Evolutionary conservation across 2,329 filamentous ascomycete species (phyloP).

Genomic region (Lithohypha guttulata): DNA sequence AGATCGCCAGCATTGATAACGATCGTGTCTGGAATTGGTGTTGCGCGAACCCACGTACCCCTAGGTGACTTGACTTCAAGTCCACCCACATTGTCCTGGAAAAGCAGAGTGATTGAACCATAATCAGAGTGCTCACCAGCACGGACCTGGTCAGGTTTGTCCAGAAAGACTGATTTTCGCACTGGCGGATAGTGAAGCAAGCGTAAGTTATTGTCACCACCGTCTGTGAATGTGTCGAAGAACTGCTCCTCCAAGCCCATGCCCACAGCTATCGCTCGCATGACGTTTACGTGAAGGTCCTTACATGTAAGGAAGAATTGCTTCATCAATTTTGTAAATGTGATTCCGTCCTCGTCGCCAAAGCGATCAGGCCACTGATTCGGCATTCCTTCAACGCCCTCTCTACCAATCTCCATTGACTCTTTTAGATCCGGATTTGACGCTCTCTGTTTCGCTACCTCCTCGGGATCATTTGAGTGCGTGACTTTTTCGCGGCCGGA

Average conservation of each 20-base stretch:
- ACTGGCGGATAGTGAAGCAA: constrained; percentile 69
- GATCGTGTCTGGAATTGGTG: constrained; percentile 67
- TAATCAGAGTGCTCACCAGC: constrained; percentile 69
- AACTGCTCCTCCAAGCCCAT: constrained; percentile 60
- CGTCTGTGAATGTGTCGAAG: constrained; percentile 66
- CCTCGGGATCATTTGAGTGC: constrained; percentile 42
- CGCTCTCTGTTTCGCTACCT: constrained; percentile 49
- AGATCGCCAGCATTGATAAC: constrained; percentile 86
- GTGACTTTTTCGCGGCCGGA: constrained; percentile 63
- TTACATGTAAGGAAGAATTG: constrained; percentile 67
- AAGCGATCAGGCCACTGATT: constrained; percentile 65
- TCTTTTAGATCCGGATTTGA: constrained; percentile 46
- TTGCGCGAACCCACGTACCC: constrained; percentile 71
- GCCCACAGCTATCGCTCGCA: constrained; percentile 75
- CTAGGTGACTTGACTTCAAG: constrained; percentile 58
- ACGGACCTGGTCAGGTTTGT: constrained; percentile 59
- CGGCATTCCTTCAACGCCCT: constrained; percentile 50
- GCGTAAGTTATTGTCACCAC: constrained; percentile 59
- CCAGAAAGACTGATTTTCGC: constrained; percentile 51
- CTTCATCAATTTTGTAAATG: constrained; percentile 63
- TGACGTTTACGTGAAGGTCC: constrained; percentile 61
- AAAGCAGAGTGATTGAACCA: constrained; percentile 41
- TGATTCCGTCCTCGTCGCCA: constrained; percentile 42
- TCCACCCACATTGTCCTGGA: constrained; percentile 47
- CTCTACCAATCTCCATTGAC: constrained; percentile 50